Base-by-base conservation (phyloP, 1,284 basidiomycete species). In the Malassezia sympodialis region DNA sequence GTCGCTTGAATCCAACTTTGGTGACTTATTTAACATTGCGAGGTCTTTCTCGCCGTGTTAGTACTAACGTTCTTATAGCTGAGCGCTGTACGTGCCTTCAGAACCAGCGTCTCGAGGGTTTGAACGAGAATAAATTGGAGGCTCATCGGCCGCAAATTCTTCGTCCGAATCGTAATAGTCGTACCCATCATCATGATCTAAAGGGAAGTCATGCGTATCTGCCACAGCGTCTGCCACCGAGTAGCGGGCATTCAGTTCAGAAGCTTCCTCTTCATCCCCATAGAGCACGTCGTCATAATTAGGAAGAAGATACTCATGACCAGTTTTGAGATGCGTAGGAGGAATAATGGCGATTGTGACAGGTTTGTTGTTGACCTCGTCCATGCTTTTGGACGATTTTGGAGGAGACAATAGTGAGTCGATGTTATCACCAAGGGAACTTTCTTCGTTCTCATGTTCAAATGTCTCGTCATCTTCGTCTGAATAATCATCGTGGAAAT, bases 271-370 rank as follows among this genome's bases (percentile, higher is more conserved):
- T 26, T 46, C 55, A 19, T 56, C 47, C 21, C 40, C 40, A 30
- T 49, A 46, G 14, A 31, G 31, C 31, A 43, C 53, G 10, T 23
- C 39, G 17, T 49, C 46, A 24, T 21, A 37, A 39, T 26, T 19
- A 17, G 48, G 27, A 11, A 26, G 24, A 19, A 32, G 23, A 59
- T 77, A 74, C 7, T 69, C 53, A 45, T 56, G 53, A 10, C 41
- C 72, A 3, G 87, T 88, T 79, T 96, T 98, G 65, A 98, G 80
- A 42, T 88, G 82, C 1, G 93, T 91, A 0, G 93, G 93, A 0
- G 90, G 86, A 61, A 98, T 91, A 43, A 89, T 86, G 12, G 90
- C 90, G 61, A 96, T 98, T 5, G 90, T 93, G 59, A 57, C 55
- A 28, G 49, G 61, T n/a, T 57, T 57, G 17, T 62, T 53, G 34